Evolutionary conservation across 2,329 filamentous ascomycete species (phyloP).

Genomic region (Sclerotinia glacialis): DNA sequence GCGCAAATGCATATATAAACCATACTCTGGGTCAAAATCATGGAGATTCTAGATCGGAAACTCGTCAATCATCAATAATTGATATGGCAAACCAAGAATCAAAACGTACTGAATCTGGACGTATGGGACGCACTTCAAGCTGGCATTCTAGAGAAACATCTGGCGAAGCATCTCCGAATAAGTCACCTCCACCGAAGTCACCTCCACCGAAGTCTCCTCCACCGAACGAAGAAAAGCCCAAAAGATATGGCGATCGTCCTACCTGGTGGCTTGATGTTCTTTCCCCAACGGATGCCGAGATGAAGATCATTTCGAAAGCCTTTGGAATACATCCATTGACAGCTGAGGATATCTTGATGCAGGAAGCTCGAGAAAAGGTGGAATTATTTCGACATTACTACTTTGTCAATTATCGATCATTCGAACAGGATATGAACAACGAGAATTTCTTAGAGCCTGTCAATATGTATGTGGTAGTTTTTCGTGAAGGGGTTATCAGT

Average conservation of each 20-base stretch:
- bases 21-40: conserved; percentile 38
- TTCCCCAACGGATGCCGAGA: conserved; percentile 87
- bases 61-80: conserved; percentile 42
- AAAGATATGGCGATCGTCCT: conserved; percentile 74
- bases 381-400: conserved; percentile 98
- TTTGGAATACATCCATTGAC: conserved; percentile 97
- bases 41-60: conserved; percentile 46
- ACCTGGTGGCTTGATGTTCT: conserved; percentile 97
- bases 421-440: conserved; percentile 88
- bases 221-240: conserved; percentile 42
- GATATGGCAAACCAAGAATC: conserved; percentile 31
- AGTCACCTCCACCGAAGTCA: conserved; percentile 24
- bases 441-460: conserved; percentile 92
- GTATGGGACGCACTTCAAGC: conserved; percentile 6
- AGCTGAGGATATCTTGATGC: conserved; percentile 93
- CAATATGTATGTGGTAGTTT: conserved; percentile 97
- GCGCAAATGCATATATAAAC: conserved; percentile 36
- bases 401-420: conserved; percentile 97
- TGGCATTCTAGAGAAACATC: conserved; percentile 29
- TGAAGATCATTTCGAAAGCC: conserved; percentile 87
- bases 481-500: conserved; percentile 89
- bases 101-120: conserved; percentile 20
- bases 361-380: conserved; percentile 96
- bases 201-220: conserved; percentile 14
- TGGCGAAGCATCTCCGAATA: conserved; percentile 32